Evolutionary conservation across 768 basidiomycete species (phyloP).

Genomic region (Kwoniella bestiolae): DNA sequence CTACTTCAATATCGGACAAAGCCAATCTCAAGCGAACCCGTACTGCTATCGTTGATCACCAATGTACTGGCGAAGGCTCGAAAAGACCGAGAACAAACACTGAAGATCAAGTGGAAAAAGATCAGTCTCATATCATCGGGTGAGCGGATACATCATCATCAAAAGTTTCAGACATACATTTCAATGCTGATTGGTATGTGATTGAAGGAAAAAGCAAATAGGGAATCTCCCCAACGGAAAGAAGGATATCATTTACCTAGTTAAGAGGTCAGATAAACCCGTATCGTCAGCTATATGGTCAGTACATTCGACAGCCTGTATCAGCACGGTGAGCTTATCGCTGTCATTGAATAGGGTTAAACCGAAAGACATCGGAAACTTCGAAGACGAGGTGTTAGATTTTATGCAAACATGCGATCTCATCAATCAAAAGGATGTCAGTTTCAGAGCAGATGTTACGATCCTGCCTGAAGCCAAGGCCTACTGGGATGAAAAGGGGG

Average conservation of each 20-base stretch:
- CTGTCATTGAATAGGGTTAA: neutral
- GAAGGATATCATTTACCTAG: constrained; percentile 2
- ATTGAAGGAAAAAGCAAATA: constrained; percentile 8
- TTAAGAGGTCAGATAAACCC: constrained; percentile 8
- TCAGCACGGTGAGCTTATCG: too few species aligned
- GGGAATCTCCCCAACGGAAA: neutral
- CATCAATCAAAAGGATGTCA: neutral
- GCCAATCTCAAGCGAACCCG: too few species aligned
- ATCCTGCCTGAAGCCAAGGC: constrained; percentile 7
- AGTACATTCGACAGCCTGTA: too few species aligned
- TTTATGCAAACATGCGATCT: neutral
- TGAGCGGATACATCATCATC: too few species aligned
- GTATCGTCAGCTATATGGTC: constrained; percentile 11
- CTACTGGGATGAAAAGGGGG: constrained; percentile 18
- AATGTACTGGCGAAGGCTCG: too few species aligned
- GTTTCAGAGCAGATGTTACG: constrained; percentile 3
- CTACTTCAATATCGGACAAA: too few species aligned
- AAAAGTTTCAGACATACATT: too few species aligned
- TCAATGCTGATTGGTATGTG: too few species aligned
- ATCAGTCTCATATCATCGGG: constrained; percentile 13
- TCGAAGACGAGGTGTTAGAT: neutral
- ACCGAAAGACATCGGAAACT: neutral
- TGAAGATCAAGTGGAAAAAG: neutral
- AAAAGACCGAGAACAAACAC: constrained; percentile 2
- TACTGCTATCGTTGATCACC: too few species aligned